These are phyloP conservation scores for Teratosphaeria nubilosa DNA, from an alignment of 2,329 filamentous ascomycete species.

Conservation along the genomic window DNA sequence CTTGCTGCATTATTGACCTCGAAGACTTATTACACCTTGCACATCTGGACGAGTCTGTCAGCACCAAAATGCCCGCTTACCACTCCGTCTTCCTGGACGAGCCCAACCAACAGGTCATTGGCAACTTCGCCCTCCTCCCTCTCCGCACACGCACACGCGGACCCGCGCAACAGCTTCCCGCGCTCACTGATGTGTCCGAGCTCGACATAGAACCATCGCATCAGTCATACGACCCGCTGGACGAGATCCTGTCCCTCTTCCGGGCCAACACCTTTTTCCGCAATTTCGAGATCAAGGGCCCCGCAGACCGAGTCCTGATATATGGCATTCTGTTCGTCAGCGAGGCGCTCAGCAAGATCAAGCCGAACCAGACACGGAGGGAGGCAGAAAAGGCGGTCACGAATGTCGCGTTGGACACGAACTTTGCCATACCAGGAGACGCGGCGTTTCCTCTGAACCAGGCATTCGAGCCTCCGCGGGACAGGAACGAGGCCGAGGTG, in stretches of 20 bases:
- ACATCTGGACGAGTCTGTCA: neutral
- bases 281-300: constrained; percentile 98
- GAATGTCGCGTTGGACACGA: constrained; percentile 80
- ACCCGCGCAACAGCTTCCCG: constrained; percentile 76
- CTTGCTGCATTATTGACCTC: neutral
- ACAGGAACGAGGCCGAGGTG: constrained; percentile 80
- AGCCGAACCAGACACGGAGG: constrained; percentile 56
- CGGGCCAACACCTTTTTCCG: constrained; percentile 98
- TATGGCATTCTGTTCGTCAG: constrained; percentile 94
- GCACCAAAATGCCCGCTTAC: constrained; percentile 52
- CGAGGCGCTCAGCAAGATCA: constrained; percentile 82
- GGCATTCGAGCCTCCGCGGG: constrained; percentile 81
- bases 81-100: constrained; percentile 92
- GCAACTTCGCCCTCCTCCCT: constrained; percentile 90
- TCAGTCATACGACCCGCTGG: constrained; percentile 91
- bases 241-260: constrained; percentile 87
- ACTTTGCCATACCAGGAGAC: constrained; percentile 92
- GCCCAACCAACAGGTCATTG: constrained; percentile 57
- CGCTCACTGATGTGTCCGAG: constrained; percentile 43
- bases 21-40: no score
- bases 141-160: constrained; percentile 91
- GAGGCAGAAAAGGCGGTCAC: constrained; percentile 69
- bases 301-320: constrained; percentile 85
- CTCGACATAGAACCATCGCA: constrained; percentile 63
- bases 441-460: constrained; percentile 90